Base-by-base conservation (phyloP, 2,329 filamentous ascomycete genomes). In the Escovopsis sp. region DNA sequence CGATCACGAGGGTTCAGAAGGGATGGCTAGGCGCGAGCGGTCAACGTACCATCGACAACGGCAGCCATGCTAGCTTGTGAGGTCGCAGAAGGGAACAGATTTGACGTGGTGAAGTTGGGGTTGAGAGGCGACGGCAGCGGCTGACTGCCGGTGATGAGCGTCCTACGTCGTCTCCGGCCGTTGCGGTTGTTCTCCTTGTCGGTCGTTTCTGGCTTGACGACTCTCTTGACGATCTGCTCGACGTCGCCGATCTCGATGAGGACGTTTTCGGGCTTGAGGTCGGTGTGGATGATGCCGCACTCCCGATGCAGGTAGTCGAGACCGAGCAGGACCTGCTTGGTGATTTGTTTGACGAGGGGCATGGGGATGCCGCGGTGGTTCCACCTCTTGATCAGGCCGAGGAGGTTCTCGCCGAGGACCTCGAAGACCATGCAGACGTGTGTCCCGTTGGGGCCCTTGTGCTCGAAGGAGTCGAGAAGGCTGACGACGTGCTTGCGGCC, bases 361-460 rank as follows among this genome's bases (percentile, higher is more conserved):
- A 94, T 94, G 35, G 91, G 91, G 44, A 98, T 96, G 39, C 91
- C 91, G 46, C 91, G 77, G 61, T 96, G 91, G 60, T 96, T 95
- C 88, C 89, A 96, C 54, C 85, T 80, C 75, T 96, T 96, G 71
- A 98, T 95, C 57, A 98, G 65, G 24, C 91, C 89, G 41, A 96
- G 67, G 48, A 96, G 65, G 57, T 96, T 96, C 71, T 96, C 88
- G 41, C 91, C 91, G 43, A 98, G 65, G 4, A 98, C 91, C 62
- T 98, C 91, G 54, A 98, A 98, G 7, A 98, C 91, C 89, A 98
- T 96, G 68, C 91, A 98, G 45, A 96, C 87, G 57, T 98, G 91
- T 40, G 86, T 83, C 38, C 91, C 91, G 56, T 98, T 93, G 35
- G 89, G 89, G 9, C 91, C 91, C 62, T 93, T 93, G 67, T 96